A percentile compares a stretch with the other conserved stretches of the same genome.
Evolutionary conservation across 805 yeast genomes (phyloP).

Genomic region (Lachancea kluyveri): DNA sequence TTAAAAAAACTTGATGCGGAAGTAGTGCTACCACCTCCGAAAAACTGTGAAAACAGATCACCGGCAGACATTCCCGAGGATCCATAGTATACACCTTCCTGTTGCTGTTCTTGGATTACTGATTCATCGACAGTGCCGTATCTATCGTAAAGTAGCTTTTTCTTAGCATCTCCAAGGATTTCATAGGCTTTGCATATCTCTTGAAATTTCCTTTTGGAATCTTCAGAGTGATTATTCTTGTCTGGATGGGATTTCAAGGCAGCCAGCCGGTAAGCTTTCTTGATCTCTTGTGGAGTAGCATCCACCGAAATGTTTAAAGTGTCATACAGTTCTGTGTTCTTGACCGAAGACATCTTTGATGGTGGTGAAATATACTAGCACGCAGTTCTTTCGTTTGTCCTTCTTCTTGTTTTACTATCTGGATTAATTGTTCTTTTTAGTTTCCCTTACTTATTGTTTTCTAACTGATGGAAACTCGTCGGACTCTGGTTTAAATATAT

Average conservation of each 20-base stretch:
- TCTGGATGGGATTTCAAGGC: conserved; percentile 63
- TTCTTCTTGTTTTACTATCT: too few species aligned
- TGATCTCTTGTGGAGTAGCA: conserved; percentile 44
- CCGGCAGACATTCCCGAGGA: conserved; percentile 20
- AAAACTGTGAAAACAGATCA: conserved; percentile 27
- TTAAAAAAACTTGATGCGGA: conserved; percentile 2
- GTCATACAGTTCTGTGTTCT: conserved; percentile 40
- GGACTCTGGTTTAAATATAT: too few species aligned
- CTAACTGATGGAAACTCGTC: too few species aligned
- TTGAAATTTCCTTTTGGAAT: conserved; percentile 49
- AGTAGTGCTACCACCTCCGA: conserved; percentile 14
- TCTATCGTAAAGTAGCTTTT: conserved; percentile 45
- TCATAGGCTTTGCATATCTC: conserved; percentile 64
- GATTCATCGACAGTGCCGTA: conserved; percentile 35
- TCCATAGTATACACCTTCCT: conserved; percentile 8
- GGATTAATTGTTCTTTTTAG: too few species aligned
- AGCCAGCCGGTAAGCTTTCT: conserved; percentile 47
- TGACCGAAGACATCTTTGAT: conserved; percentile 5
- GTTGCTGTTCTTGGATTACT: conserved; percentile 9
- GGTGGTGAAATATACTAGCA: too few species aligned
- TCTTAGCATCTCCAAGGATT: conserved; percentile 41
- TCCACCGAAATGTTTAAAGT: conserved; percentile 45
- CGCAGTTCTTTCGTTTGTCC: too few species aligned
- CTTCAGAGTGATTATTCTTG: conserved; percentile 45
- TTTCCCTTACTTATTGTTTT: too few species aligned